These are phyloP conservation scores for Chlorociboria aeruginascens DNA, from an alignment of 495 filamentous ascomycete genomes.

Conservation along the genomic window DNA sequence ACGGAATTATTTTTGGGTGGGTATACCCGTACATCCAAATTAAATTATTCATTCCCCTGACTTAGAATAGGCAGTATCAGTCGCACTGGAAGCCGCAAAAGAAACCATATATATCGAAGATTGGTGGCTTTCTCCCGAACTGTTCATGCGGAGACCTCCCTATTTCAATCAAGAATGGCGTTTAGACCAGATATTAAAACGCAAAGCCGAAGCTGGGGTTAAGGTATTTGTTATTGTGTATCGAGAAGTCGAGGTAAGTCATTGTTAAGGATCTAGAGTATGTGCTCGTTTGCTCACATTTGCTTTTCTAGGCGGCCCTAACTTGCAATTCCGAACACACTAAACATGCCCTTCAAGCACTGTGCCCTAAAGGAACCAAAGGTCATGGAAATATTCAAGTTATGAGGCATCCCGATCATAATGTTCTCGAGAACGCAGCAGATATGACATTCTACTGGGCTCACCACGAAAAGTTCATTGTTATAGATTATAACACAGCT, in stretches of 20 bases:
- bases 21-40: conserved; percentile 3
- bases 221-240: conserved; percentile 94
- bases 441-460: conserved; percentile 98
- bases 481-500: conserved; percentile 80
- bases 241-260: conserved; percentile 51
- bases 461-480: conserved; percentile 93
- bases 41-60: background rate
- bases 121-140: conserved; percentile 93
- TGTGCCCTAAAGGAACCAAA: conserved; percentile 68
- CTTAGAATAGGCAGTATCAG: conserved; percentile 51
- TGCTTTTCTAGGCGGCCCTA: conserved; percentile 46
- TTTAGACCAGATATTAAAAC: conserved; percentile 75
- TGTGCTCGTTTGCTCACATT: background rate
- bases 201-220: conserved; percentile 79
- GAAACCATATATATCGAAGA: conserved; percentile 94
- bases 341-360: conserved; percentile 68
- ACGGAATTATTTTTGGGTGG: conserved; percentile 77
- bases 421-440: conserved; percentile 81
- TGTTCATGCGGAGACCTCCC: conserved; percentile 81
- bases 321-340: conserved; percentile 91
- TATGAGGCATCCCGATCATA: conserved; percentile 92
- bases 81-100: conserved; percentile 72
- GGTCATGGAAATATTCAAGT: conserved; percentile 80
- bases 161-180: conserved; percentile 76
- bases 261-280: background rate